These are phyloP conservation scores for Botrytis byssoidea DNA, from an alignment of 2,329 filamentous ascomycete species.

Conservation along the genomic window DNA sequence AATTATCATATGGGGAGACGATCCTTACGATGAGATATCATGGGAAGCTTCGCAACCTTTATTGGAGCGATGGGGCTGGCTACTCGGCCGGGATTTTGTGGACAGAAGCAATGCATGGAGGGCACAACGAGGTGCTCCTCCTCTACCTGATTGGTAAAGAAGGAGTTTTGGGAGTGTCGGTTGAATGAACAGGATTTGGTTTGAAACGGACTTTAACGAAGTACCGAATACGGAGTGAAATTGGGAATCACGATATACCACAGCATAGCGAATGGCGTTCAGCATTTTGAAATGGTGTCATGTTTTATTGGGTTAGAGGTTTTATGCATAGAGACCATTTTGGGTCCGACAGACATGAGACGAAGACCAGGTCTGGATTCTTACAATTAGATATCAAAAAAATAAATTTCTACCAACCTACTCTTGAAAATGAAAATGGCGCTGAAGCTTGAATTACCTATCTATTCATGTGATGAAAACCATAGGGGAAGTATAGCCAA, in stretches of 20 bases:
- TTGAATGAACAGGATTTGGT: background rate
- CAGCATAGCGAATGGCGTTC: slow-evolving; percentile 19
- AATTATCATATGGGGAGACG: slow-evolving; percentile 46
- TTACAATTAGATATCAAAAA: background rate
- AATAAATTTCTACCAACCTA: background rate
- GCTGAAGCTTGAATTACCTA: background rate
- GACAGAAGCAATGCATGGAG: slow-evolving; percentile 45
- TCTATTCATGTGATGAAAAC: background rate
- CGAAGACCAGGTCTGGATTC: background rate
- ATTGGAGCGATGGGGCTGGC: slow-evolving; percentile 44
- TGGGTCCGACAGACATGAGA: background rate
- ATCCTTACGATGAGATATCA: slow-evolving; percentile 44
- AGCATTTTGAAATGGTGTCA: background rate
- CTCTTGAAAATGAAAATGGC: background rate
- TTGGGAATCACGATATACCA: background rate
- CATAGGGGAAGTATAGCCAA: no score
- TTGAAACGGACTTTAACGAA: background rate
- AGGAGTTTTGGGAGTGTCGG: background rate
- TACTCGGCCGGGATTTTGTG: slow-evolving; percentile 42
- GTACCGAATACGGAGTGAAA: background rate
- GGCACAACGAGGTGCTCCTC: slow-evolving; percentile 40
- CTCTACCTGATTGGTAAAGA: slow-evolving; percentile 39
- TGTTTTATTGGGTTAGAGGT: background rate
- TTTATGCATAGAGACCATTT: background rate
- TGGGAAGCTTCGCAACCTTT: slow-evolving; percentile 45